Evolutionary conservation across 306 rosid species (phyloP).

Genomic region (Dalbergia cultrata): DNA sequence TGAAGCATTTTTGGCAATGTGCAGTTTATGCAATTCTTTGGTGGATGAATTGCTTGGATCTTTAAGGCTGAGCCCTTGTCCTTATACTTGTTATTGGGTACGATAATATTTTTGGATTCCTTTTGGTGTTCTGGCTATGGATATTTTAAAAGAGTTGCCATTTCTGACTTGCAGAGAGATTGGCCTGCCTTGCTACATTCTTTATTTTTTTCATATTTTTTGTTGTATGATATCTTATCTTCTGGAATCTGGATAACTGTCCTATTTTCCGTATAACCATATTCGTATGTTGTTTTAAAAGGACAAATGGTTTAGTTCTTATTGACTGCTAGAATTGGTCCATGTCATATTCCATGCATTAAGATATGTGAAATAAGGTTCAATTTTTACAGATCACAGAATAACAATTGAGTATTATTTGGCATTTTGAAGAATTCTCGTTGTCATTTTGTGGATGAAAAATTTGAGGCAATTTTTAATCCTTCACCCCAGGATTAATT

Average conservation of each 20-base stretch:
- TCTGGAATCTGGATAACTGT: neutral
- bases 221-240: neutral
- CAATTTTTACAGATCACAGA: neutral
- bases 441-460: neutral
- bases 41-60: slow-evolving; percentile 8
- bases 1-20: neutral
- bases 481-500: neutral
- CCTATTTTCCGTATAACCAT: neutral
- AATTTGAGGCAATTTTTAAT: neutral
- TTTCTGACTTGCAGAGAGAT: neutral
- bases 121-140: neutral
- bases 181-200: neutral
- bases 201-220: neutral
- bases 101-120: neutral
- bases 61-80: neutral
- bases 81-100: neutral
- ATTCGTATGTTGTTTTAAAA: neutral
- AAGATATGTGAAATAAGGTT: slow-evolving; percentile 19
- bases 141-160: neutral
- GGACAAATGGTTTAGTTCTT: neutral
- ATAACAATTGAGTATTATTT: neutral
- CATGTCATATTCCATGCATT: neutral
- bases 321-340: neutral
- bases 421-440: neutral
- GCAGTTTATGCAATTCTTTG: slow-evolving; percentile 17